These are phyloP conservation scores for Pseudopithomyces maydicus DNA, from an alignment of 2,329 filamentous ascomycete species.

Conservation along the genomic window DNA sequence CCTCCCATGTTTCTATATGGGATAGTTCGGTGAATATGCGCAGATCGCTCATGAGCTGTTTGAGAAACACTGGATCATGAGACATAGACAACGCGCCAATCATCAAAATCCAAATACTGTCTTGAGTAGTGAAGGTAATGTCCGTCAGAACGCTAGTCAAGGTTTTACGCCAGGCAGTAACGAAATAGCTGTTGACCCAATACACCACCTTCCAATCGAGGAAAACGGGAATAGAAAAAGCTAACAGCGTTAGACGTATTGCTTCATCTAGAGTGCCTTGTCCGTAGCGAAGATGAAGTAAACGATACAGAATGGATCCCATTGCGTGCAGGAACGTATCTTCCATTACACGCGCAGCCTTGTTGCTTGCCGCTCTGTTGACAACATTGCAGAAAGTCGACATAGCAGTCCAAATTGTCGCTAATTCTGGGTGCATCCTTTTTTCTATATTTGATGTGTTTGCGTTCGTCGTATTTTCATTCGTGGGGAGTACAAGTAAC, in stretches of 20 bases:
- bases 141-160: background rate
- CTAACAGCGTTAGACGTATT: background rate
- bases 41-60: background rate
- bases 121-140: background rate
- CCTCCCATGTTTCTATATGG: background rate
- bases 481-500: background rate
- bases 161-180: background rate
- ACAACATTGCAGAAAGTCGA: background rate
- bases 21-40: background rate
- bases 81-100: background rate
- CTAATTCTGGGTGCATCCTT: background rate
- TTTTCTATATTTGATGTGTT: background rate
- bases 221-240: background rate
- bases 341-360: background rate
- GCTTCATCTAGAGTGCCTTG: background rate
- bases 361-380: background rate
- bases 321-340: background rate
- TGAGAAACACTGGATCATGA: background rate
- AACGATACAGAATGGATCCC: background rate
- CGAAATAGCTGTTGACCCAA: background rate
- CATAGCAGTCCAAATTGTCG: background rate
- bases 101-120: background rate
- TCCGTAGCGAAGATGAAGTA: background rate
- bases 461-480: background rate
- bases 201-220: constrained; percentile 1